These are phyloP conservation scores for Phanerodontia chrysosporium DNA, from an alignment of 768 basidiomycete species.

Conservation along the genomic window DNA sequence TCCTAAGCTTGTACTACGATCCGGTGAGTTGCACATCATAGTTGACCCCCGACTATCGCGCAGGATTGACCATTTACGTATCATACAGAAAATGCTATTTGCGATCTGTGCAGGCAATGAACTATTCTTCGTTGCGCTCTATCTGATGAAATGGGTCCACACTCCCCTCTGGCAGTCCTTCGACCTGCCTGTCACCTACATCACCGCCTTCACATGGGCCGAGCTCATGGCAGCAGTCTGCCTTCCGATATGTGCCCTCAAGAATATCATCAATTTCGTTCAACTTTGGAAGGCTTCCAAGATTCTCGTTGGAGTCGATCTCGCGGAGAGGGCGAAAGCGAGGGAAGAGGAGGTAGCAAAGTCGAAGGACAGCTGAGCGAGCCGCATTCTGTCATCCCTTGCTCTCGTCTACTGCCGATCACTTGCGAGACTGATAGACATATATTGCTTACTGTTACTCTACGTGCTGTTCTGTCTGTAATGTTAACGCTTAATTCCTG, in stretches of 20 bases:
- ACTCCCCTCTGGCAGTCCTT: constrained; percentile 57
- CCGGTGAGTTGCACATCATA: constrained; percentile 49
- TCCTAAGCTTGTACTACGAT: constrained; percentile 92
- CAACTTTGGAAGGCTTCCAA: constrained; percentile 98
- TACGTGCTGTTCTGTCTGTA: constrained; percentile 5
- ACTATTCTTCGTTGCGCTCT: constrained; percentile 90
- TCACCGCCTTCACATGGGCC: constrained; percentile 64
- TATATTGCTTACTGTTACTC: constrained; percentile 6
- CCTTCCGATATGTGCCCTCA: constrained; percentile 65
- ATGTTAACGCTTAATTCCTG: constrained; percentile 4
- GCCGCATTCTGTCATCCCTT: background rate
- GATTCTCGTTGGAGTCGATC: constrained; percentile 88
- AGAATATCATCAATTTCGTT: constrained; percentile 92
- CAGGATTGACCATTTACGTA: background rate
- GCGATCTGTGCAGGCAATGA: constrained; percentile 94
- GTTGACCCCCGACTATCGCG: background rate
- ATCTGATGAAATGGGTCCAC: constrained; percentile 83
- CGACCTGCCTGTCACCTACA: constrained; percentile 22
- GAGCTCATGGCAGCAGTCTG: constrained; percentile 61
- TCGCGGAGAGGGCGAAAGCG: constrained; percentile 76
- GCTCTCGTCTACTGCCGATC: constrained; percentile 2
- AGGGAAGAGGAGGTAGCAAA: constrained; percentile 34
- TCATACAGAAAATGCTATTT: constrained; percentile 73
- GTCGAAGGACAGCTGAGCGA: constrained; percentile 8
- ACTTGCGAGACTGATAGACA: constrained; percentile 6